Evolutionary conservation across 1,139 yeast species (phyloP).

Genomic region (Saccharomyces hybrid): DNA sequence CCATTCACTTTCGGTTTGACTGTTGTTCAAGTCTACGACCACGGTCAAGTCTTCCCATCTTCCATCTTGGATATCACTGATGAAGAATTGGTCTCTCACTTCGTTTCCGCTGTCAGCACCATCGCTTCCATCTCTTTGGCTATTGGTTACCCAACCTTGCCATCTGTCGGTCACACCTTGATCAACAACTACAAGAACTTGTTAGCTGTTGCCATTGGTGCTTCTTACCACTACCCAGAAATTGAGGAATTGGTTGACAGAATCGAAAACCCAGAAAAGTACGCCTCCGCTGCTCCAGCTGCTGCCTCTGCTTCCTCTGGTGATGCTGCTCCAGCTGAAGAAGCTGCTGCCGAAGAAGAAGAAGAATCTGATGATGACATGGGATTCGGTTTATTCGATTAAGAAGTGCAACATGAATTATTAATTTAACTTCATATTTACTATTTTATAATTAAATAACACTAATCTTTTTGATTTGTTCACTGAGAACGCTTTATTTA

Average conservation of each 20-base stretch:
- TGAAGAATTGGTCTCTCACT: constrained; percentile 89
- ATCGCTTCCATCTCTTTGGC: constrained; percentile 96
- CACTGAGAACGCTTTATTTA: too few relatives aligned
- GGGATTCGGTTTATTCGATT: constrained; percentile 52
- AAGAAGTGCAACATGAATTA: background rate
- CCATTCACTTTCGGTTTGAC: constrained; percentile 99
- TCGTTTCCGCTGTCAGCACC: constrained; percentile 85
- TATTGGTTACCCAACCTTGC: constrained; percentile 98
- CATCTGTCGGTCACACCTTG: constrained; percentile 98
- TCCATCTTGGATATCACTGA: constrained; percentile 97
- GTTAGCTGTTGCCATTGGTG: constrained; percentile 95
- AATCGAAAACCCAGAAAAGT: constrained; percentile 99
- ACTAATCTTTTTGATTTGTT: background rate
- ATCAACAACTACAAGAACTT: constrained; percentile 99
- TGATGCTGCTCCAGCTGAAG: constrained; percentile 59
- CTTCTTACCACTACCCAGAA: constrained; percentile 99
- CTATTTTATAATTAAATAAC: background rate
- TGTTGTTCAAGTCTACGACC: constrained; percentile 94
- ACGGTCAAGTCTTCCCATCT: constrained; percentile 97
- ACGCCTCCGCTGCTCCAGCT: constrained; percentile 94
- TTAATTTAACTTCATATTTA: background rate
- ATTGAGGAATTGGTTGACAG: constrained; percentile 99
- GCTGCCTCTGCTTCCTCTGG: constrained; percentile 64
- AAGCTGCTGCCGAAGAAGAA: constrained; percentile 69
- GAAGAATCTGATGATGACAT: constrained; percentile 73